Evolutionary conservation across 73 alveolate species (phyloP).

Genomic region (Paramecium sexaurelia): DNA sequence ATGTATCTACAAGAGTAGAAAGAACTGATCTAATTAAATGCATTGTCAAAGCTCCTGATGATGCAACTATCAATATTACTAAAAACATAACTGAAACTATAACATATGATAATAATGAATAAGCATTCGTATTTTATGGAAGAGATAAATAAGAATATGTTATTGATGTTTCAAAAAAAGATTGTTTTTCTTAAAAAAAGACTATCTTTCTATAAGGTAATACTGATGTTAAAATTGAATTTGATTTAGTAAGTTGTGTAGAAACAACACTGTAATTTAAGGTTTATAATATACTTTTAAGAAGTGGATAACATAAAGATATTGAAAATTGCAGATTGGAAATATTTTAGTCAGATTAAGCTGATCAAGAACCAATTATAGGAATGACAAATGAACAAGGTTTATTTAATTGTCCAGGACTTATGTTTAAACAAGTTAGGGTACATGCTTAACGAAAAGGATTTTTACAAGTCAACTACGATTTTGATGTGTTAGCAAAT

Average conservation of each 20-base stretch:
- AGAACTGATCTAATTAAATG: conserved; percentile 33
- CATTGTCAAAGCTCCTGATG: conserved; percentile 30
- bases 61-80: conserved; percentile 19
- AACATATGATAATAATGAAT: background rate
- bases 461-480: conserved; percentile 1
- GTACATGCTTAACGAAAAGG: conserved; percentile 58
- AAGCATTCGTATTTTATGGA: conserved; percentile 31
- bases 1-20: conserved; percentile 34
- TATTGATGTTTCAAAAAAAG: conserved; percentile 38
- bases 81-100: background rate
- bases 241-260: conserved; percentile 56
- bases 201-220: background rate
- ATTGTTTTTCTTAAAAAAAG: conserved; percentile 10
- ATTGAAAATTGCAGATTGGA: conserved; percentile 38
- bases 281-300: background rate
- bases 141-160: conserved; percentile 37
- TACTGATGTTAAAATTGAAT: background rate
- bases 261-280: conserved; percentile 35
- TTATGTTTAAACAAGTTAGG: conserved; percentile 36
- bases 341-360: conserved; percentile 7
- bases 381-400: conserved; percentile 22
- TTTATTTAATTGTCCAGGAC: conserved; percentile 35
- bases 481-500: conserved; percentile 47
- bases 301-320: conserved; percentile 24
- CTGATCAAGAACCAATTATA: conserved; percentile 17